Evolutionary conservation across 805 yeast genomes (phyloP), one percentile per base, ranked within the genome.

Genomic region (Kodamaea leandrae): DNA sequence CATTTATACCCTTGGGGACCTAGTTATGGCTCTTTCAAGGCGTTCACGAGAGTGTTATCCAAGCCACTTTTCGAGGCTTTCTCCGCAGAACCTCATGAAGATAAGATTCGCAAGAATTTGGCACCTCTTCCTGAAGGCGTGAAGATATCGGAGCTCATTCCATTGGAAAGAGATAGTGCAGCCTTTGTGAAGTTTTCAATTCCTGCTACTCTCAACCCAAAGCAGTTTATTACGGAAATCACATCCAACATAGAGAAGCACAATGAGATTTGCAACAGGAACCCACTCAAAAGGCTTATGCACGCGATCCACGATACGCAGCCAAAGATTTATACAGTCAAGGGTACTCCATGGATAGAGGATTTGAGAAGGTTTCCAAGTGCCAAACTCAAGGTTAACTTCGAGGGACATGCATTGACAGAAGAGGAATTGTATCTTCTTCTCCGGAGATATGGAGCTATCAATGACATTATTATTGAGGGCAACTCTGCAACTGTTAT

Each of bases 311-410:
- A 45, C 32, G 52, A 49, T 13, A 45, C 52, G 1, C 66, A 62
- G 42, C 84, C 83, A 2, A 65, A 68, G 44, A 83, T 75, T 39
- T 82, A 72, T 54, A 81, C 85, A 1, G 97, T 93, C 1, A 82
- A 84, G 51, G 99, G 99, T 46, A 70, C 76, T 1, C 99, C 99
- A 0, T 91, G 97, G 96, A 84, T 93, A 45, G 98, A 91, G 64
- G 99, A 93, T 58, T 68, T 93, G 58, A 76, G 86, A 51, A 66
- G 96, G 46, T 77, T 74, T 48, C 95, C 96, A 6, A 79, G 83
- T 40, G 63, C 72, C 6, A 69, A 71, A 10, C 62, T 93, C 17
- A 74, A 77, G 41, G 80, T 91, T 4, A 71, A 73, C 19, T 90
- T 83, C 57, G 88, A 83, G 49, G 97, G 96, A 1, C 79, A 80